phyloP scores from a whole-genome alignment of 2,329 filamentous ascomycete genomes.

The Phialophora expanda region DNA sequence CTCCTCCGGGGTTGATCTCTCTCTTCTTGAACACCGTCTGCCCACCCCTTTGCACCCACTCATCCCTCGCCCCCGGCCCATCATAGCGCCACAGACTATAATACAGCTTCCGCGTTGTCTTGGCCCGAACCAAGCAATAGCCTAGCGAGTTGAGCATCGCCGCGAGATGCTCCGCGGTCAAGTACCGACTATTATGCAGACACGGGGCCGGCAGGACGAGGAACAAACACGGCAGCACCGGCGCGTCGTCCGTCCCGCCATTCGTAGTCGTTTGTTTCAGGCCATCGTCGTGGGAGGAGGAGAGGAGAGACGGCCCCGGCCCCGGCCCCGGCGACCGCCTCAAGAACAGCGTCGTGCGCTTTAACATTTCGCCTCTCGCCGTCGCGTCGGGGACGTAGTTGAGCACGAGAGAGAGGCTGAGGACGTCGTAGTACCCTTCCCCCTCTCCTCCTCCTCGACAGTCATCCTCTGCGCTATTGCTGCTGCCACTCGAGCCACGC shows the following conservation, averaged over 20 bases:
- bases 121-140: constrained; percentile 68
- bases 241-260: too few relatives aligned
- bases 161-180: constrained; percentile 71
- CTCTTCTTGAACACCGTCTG: constrained; percentile 67
- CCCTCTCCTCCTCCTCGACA: constrained; percentile 7
- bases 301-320: neutral
- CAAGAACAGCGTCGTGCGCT: constrained; percentile 74
- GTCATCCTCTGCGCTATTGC: constrained; percentile 39
- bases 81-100: constrained; percentile 81
- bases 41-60: constrained; percentile 31
- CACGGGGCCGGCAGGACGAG: constrained; percentile 89
- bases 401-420: constrained; percentile 88
- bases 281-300: too few relatives aligned
- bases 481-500: neutral
- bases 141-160: constrained; percentile 79
- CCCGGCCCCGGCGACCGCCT: neutral
- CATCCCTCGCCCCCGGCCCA: constrained; percentile 33
- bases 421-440: constrained; percentile 74
- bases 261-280: too few relatives aligned
- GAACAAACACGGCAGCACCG: constrained; percentile 73
- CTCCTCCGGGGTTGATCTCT: constrained; percentile 74
- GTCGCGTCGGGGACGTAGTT: constrained; percentile 86
- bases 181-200: constrained; percentile 86
- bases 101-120: constrained; percentile 79
- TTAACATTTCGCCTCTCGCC: constrained; percentile 82